Base-by-base conservation (phyloP, 2,329 filamentous ascomycete species). In the Mycosphaerella sp. region DNA sequence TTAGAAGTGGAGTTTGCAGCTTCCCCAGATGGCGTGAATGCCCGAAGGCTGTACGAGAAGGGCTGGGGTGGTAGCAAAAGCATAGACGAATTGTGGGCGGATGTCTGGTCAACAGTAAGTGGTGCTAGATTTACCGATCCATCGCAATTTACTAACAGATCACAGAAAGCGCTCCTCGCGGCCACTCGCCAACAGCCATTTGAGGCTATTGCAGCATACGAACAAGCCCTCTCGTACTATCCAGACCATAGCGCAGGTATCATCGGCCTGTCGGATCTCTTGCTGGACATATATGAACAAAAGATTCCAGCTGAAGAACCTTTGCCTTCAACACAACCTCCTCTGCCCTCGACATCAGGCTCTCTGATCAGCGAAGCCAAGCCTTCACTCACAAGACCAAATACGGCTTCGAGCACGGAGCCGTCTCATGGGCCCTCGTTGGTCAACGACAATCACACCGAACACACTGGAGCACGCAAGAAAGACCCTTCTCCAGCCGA, bases 1-100 rank as follows among this genome's bases (percentile, higher is more conserved):
- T 78, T 95, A 9, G 89, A 95, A 70, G 70, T 75, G 0, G 83
- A 91, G 45, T 74, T 85, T 1, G 57, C 54, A 4, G 73, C 78
- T 1, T 79, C 76, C 51, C 82, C 87, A 45, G 76, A 80, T 2
- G 57, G 59, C 4, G 82, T 82, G 1, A 85, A 80, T 36, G 80
- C 80, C 12, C 77, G 80, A 45, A 79, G 81, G 6, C 78, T 87
- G 39, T 80, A 80, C 49, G 74, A 83, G 42, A 78, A 80, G 17
- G 83, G 83, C 8, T 96, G 89, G 89, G 89, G 86, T 29, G 82
- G 85, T 58, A 82, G 82, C 43, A 92, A 87, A 73, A 89, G 86
- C 64, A 80, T 90, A 5, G 89, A 95, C 67, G 87, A 89, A 69
- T 74, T 95, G 44, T 89, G 86, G 85, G 90, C 81, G 31, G 91